A percentile compares a stretch with the other conserved stretches of the same genome.
Conservation (phyloP, 805 yeast genomes). For the Ogataea ramenticola region DNA sequence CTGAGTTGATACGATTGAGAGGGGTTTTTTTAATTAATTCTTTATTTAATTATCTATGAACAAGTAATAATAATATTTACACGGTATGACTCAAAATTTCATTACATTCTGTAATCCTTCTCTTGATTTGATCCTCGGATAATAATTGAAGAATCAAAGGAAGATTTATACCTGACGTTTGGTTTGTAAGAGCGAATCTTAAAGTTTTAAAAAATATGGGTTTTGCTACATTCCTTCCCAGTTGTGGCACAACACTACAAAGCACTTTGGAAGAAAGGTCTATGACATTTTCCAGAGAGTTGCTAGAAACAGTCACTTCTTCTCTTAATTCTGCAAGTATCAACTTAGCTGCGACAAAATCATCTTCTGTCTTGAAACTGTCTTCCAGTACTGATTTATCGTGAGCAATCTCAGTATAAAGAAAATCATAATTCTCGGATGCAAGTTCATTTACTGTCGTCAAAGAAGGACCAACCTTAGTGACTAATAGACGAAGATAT, state of each 20-base stretch:
- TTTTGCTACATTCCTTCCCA: neutral
- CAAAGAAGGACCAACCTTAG: constrained; percentile 40
- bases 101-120: neutral
- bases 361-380: neutral
- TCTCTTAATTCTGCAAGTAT: neutral
- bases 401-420: constrained; percentile 28
- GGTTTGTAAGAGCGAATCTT: constrained; percentile 65
- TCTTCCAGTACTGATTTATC: neutral
- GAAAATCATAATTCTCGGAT: constrained; percentile 35
- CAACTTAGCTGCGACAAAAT: neutral
- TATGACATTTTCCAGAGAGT: neutral
- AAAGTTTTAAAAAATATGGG: constrained; percentile 47
- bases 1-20: too few species aligned
- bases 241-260: neutral
- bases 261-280: neutral
- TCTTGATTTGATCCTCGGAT: constrained; percentile 33
- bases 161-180: constrained; percentile 61
- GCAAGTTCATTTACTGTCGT: constrained; percentile 47
- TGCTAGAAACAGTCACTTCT: neutral
- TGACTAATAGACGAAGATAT: constrained; percentile 34
- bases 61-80: too few species aligned
- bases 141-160: constrained; percentile 49
- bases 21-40: too few species aligned
- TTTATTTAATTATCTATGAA: too few species aligned
- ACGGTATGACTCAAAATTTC: neutral